phyloP scores from a whole-genome alignment of 2,329 filamentous ascomycete genomes.

The Trematosphaeria pertusa region DNA sequence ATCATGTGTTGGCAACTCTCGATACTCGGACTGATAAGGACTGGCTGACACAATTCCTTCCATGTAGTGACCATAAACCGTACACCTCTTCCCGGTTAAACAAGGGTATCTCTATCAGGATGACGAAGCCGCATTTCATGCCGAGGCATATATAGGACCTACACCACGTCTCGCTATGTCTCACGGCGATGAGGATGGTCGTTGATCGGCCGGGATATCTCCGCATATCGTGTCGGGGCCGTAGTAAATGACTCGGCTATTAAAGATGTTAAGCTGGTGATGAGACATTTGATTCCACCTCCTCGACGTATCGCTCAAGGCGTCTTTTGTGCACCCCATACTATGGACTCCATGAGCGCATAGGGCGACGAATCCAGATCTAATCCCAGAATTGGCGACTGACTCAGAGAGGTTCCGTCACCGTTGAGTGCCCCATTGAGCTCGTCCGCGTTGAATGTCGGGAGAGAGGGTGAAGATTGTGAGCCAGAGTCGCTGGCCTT shows the following conservation, averaged over 20 bases:
- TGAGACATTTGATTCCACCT: not conserved
- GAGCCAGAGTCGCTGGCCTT: constrained; percentile 39
- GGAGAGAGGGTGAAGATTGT: constrained; percentile 39
- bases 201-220: not conserved
- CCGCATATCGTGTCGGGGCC: not conserved
- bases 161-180: not conserved
- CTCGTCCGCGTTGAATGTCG: constrained; percentile 45
- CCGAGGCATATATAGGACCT: not conserved
- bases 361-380: constrained; percentile 56
- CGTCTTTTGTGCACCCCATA: constrained; percentile 50
- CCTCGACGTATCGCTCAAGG: constrained; percentile 22
- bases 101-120: too few species aligned
- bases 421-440: constrained; percentile 46
- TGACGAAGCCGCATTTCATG: too few species aligned
- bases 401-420: constrained; percentile 37
- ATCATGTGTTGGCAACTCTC: too few species aligned
- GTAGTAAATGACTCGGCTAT: not conserved
- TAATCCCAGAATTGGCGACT: constrained; percentile 45
- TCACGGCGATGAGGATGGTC: not conserved
- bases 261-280: not conserved
- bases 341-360: constrained; percentile 57
- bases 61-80: too few species aligned
- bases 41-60: too few species aligned
- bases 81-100: too few species aligned
- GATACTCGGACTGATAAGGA: too few species aligned